Evolutionary conservation across 202 grass and related monocot species (phyloP).

Genomic region (Carex arenaria): DNA sequence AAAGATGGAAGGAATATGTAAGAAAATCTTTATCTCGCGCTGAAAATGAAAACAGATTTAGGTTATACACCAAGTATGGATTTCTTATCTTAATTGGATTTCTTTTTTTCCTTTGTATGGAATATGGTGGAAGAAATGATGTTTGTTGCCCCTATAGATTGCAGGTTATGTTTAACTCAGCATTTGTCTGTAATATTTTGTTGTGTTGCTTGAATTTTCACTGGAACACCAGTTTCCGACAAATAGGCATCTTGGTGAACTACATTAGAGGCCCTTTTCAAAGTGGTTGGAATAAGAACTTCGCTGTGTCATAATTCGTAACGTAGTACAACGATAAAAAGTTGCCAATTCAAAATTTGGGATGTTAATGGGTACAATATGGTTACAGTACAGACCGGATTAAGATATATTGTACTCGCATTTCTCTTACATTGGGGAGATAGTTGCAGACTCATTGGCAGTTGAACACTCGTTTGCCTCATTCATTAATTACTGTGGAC

Average conservation of each 20-base stretch:
- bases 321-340: not conserved
- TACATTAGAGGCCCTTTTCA: too few species aligned
- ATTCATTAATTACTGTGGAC: too few species aligned
- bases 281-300: not conserved
- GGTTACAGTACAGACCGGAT: too few species aligned
- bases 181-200: not conserved
- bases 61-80: not conserved
- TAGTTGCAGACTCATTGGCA: too few species aligned
- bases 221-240: not conserved
- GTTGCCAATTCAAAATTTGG: too few species aligned
- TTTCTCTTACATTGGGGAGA: too few species aligned
- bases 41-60: conserved; percentile 20
- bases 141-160: not conserved
- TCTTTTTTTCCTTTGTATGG: too few species aligned
- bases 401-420: too few species aligned
- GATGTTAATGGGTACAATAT: too few species aligned
- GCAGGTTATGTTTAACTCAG: not conserved
- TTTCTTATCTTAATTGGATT: not conserved
- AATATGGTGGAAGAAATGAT: not conserved
- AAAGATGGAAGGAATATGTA: conserved; percentile 10
- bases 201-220: not conserved
- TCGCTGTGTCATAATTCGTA: not conserved
- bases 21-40: not conserved
- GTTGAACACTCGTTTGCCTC: too few species aligned
- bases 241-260: not conserved